These are phyloP conservation scores for Scortechinia acanthostroma DNA, from an alignment of 2,329 filamentous ascomycete genomes.

Conservation along the genomic window DNA sequence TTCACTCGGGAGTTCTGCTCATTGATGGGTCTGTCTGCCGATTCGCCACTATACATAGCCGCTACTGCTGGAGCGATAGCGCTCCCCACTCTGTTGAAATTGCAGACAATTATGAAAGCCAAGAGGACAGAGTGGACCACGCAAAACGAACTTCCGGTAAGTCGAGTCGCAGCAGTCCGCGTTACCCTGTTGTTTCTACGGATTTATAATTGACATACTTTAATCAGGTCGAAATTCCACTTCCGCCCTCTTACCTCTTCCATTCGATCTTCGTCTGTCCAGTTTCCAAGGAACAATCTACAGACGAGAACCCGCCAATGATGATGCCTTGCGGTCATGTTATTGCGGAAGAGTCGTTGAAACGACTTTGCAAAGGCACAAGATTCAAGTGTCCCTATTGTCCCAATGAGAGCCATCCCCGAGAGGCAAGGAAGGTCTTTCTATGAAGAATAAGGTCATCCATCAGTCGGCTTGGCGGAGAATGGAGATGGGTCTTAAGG, in stretches of 20 bases:
- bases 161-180: too few relatives aligned
- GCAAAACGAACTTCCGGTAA: constrained; percentile 69
- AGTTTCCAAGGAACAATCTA: constrained; percentile 92
- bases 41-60: constrained; percentile 87
- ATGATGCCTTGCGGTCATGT: constrained; percentile 95
- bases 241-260: constrained; percentile 61
- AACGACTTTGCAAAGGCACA: constrained; percentile 70
- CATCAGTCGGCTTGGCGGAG: not conserved
- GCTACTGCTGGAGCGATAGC: constrained; percentile 89
- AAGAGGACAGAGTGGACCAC: constrained; percentile 94
- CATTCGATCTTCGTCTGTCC: constrained; percentile 97
- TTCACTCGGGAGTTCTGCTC: constrained; percentile 95
- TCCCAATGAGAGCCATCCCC: constrained; percentile 71
- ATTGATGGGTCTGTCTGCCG: constrained; percentile 78
- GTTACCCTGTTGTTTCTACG: too few relatives aligned
- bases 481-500: too few relatives aligned
- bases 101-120: constrained; percentile 78
- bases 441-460: too few relatives aligned
- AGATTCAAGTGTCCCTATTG: constrained; percentile 96
- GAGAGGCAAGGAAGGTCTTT: constrained; percentile 70
- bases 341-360: constrained; percentile 76
- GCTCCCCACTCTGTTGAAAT: constrained; percentile 79
- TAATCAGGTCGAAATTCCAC: constrained; percentile 56
- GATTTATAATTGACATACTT: too few relatives aligned
- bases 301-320: constrained; percentile 88